Evolutionary conservation across 169 alveolate species (phyloP), one percentile per base, ranked within the genome.

Genomic region (Plasmodium adleri): DNA sequence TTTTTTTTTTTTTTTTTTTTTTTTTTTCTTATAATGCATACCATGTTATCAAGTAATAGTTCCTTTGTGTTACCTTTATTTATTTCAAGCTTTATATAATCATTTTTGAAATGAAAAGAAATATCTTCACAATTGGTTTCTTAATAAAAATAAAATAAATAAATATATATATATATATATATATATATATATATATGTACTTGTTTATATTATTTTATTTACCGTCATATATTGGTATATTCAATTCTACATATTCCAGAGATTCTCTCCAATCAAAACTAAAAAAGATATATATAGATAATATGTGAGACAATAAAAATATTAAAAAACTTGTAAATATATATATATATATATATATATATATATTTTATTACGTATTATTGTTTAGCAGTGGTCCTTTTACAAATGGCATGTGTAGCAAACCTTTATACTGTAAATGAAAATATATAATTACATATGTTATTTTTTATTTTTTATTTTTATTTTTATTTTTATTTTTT

Each of bases 251-350:
- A 39, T 70, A 56, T 15, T 83, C 74, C 49, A 83, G 22, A 13
- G 91, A 83, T 71, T 83, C 91, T 26, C 91, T 83, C 91, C 91
- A 83, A 73, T 83, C 47, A 17, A 83, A 52, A 20, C 89, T 78
- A 26, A 62, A 62, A 10, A 13, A 62, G 9, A 62, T 22, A 39
- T 39, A 39, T 39, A 39, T 39, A 39, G 47, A 5, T 39, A 39
- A 39, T 39, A 39, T 39, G 47, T 39, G 47, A 3, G 9, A 39
- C 9, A 39, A 39, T 39, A 39, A 39, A 39, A 39, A 39, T 39
- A 39, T 39, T 7, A 39, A 39, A 8, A 32, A 32, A 32, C 47
- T 3, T 39, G 7, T 47, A 45, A 22, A 71, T 39, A 8, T 20
- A 20, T 20, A 5, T 63, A 15, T 49, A 28, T 28, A 71, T 17